Evolutionary conservation across 2,329 filamentous ascomycete genomes (phyloP).

Genomic region (Anthostomella pinea): DNA sequence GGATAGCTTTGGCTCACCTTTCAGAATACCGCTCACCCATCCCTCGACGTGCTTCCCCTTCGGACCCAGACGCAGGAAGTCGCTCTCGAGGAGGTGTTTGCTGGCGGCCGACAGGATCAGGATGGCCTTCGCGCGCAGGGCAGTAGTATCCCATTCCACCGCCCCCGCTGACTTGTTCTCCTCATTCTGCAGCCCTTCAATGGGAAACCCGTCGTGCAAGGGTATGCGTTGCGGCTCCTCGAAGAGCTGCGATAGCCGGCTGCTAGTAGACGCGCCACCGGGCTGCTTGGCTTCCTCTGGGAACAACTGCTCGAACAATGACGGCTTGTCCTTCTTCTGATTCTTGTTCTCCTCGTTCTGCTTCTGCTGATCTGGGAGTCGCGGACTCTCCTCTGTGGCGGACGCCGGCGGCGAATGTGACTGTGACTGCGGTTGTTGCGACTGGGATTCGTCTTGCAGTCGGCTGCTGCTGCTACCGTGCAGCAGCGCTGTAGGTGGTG

Average conservation of each 20-base stretch:
- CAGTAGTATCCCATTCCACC: not conserved
- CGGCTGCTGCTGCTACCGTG: constrained; percentile 23
- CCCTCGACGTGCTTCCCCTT: constrained; percentile 62
- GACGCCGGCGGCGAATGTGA: not conserved
- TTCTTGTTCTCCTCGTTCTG: constrained; percentile 4
- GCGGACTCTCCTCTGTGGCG: too few relatives aligned
- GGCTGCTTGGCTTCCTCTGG: constrained; percentile 44
- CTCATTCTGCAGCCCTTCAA: constrained; percentile 6
- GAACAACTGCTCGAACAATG: constrained; percentile 50
- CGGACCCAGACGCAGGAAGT: constrained; percentile 67
- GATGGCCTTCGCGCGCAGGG: constrained; percentile 30
- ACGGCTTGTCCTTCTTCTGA: too few relatives aligned
- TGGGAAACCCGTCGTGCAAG: constrained; percentile 6
- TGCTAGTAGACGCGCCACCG: too few relatives aligned
- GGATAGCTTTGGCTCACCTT: constrained; percentile 38
- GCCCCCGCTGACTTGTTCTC: not conserved
- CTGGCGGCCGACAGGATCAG: constrained; percentile 60
- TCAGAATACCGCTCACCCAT: constrained; percentile 63
- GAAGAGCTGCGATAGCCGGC: constrained; percentile 5
- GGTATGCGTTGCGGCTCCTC: constrained; percentile 9
- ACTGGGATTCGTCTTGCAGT: constrained; percentile 1
- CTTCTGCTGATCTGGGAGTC: too few relatives aligned
- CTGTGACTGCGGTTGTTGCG: constrained; percentile 1
- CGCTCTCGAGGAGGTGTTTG: constrained; percentile 59
- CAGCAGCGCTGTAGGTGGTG: constrained; percentile 10